Conservation (phyloP, 192 early-diverging fungal genomes). For the Coemansia guatemalensis region DNA sequence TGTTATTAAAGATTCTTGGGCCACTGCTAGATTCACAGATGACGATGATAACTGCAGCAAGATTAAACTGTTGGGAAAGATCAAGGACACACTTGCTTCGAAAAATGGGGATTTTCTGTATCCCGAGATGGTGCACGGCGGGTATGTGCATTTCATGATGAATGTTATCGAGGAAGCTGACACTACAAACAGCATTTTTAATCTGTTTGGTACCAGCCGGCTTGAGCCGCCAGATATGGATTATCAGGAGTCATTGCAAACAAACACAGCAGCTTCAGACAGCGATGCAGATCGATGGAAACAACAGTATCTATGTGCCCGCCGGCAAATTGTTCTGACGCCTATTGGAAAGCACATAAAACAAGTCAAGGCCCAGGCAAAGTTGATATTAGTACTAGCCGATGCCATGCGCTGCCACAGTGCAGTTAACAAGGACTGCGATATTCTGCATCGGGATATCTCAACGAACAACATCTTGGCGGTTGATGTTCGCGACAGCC, state of each 20-base stretch:
- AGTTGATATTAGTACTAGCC: conserved; percentile 24
- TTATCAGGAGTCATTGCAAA: background rate
- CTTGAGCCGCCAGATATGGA: no score
- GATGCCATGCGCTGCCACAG: conserved; percentile 28
- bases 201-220: background rate
- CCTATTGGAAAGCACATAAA: conserved; percentile 12
- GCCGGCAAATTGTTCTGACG: conserved; percentile 12
- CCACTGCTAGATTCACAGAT: background rate
- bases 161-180: background rate
- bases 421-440: conserved; percentile 11
- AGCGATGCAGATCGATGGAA: background rate
- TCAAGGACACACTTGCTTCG: background rate
- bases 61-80: background rate
- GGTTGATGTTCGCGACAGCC: background rate
- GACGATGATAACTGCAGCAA: background rate
- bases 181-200: background rate
- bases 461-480: conserved; percentile 27
- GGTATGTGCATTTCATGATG: background rate
- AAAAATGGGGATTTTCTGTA: background rate
- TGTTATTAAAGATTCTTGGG: conserved; percentile 25
- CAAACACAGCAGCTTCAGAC: background rate
- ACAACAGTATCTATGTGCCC: conserved; percentile 1
- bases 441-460: conserved; percentile 28
- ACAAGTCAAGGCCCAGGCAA: background rate
- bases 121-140: conserved; percentile 4